A percentile compares a stretch with the other conserved stretches of the same genome.
Evolutionary conservation across 441 rosid genomes (phyloP).

Genomic region (Melastoma candidum): DNA sequence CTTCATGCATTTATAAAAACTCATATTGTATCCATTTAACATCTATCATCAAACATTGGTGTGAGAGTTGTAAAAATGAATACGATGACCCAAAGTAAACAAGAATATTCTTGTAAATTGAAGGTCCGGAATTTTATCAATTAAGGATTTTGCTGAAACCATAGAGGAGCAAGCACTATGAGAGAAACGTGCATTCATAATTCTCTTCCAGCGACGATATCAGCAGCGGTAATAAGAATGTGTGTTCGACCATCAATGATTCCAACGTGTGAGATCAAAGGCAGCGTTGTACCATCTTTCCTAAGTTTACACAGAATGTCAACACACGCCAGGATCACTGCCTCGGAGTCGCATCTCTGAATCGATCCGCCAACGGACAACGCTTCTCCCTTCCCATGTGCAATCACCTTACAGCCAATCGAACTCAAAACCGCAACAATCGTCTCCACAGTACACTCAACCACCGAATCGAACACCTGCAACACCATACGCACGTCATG

Average conservation of each 20-base stretch:
- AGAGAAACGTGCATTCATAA: no score
- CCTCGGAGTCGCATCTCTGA: conserved; percentile 26
- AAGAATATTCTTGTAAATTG: no score
- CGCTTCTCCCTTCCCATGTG: conserved; percentile 30
- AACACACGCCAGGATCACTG: conserved; percentile 34
- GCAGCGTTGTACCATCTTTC: conserved; percentile 29
- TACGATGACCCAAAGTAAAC: no score
- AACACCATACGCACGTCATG: conserved; percentile 1
- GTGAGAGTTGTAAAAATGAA: no score
- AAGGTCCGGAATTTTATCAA: no score
- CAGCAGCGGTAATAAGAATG: background rate
- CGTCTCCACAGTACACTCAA: conserved; percentile 44
- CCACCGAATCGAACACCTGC: conserved; percentile 54
- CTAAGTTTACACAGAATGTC: conserved; percentile 33
- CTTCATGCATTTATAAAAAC: no score
- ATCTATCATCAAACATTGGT: no score
- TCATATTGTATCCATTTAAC: no score
- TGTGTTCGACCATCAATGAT: background rate
- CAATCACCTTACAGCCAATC: conserved; percentile 24
- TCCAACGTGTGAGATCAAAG: background rate
- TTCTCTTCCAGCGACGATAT: no score
- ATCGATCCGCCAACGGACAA: conserved; percentile 50
- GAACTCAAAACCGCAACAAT: conserved; percentile 50
- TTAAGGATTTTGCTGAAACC: no score
- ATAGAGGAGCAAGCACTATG: no score